Evolutionary conservation across 768 basidiomycete genomes (phyloP), one percentile per base, ranked within the genome.

Genomic region (Suillus americanus): DNA sequence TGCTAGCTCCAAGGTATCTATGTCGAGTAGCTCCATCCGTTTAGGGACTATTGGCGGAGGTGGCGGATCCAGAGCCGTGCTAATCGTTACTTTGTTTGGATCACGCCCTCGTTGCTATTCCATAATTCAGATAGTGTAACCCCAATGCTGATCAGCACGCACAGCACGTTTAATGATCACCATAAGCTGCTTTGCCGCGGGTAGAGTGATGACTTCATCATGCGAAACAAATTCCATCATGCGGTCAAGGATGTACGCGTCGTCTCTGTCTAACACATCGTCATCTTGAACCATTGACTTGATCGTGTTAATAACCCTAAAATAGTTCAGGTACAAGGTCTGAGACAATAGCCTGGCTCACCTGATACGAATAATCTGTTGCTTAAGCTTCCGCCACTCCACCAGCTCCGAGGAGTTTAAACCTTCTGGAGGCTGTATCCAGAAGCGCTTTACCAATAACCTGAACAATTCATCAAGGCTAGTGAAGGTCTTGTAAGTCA

Each of bases 401-500:
- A 75, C 75, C 16, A 81, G 71, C 66, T 90, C 82, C 5, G 77
- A 70, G 0, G 73, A 64, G 8, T 73, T 77, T 40, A 89, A 64
- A 3, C 75, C 78, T 8, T 77, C 75, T 18, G 88, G 89, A 3
- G 85, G 79, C n/a, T 77, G 73, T 18, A 87, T 80, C 72, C 82
- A 79, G 76, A 86, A 90, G 25, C 89, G 82, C 37, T 81, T 75
- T 2, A 84, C 75, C 16, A 90, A 79, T 33, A 82, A 73, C 54
- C 83, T 81, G 53, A 89, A 81, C n/a, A 90, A 73, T 55, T 85
- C 79, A 37, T 83, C 79, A 2, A 84, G 75, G 13, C 82, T 83
- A 62, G 83, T 85, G 72, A 90, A 90, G 0, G 87, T 87, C 68
- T 86, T 85, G 78, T 87, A 90, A 3, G 89, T 90, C 77, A 89